Percentiles rank a stretch among this genome's conserved stretches.
phyloP scores from a whole-genome alignment of 805 yeast genomes.

The Candida oleophila region DNA sequence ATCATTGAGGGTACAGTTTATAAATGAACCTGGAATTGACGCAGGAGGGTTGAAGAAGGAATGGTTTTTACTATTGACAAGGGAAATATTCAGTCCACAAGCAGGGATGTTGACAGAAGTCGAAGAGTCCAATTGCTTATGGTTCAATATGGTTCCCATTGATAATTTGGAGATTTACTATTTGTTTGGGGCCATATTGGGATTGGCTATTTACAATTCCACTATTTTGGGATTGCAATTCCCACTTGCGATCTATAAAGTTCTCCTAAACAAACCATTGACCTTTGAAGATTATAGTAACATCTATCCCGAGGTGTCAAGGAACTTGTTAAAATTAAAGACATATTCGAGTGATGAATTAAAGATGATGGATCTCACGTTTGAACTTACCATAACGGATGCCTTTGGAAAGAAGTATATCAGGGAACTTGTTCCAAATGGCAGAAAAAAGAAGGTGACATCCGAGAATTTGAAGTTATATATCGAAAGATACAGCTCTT shows the following conservation, averaged over 20 bases:
- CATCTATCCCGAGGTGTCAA: conserved; percentile 65
- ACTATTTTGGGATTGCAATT: conserved; percentile 78
- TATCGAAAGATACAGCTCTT: conserved; percentile 61
- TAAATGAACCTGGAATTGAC: conserved; percentile 90
- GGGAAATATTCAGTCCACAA: conserved; percentile 65
- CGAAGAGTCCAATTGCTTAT: conserved; percentile 67
- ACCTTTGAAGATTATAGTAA: conserved; percentile 64
- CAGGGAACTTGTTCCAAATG: conserved; percentile 57
- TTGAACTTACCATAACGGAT: conserved; percentile 61
- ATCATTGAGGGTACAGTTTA: conserved; percentile 73
- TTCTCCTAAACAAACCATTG: conserved; percentile 56
- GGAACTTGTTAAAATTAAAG: conserved; percentile 30
- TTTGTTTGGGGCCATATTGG: conserved; percentile 81
- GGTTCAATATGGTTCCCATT: conserved; percentile 64
- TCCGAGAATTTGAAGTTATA: conserved; percentile 57
- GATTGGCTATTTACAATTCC: conserved; percentile 88
- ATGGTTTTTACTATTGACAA: conserved; percentile 81
- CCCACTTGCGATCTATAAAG: conserved; percentile 76
- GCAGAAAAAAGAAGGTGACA: conserved; percentile 56
- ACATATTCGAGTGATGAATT: conserved; percentile 26
- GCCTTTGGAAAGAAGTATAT: conserved; percentile 43
- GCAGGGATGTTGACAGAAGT: conserved; percentile 66
- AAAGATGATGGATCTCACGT: conserved; percentile 49
- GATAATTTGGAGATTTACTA: conserved; percentile 57
- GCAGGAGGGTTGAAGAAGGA: conserved; percentile 94